Evolutionary conservation across 495 filamentous ascomycete genomes (phyloP), one percentile per base, ranked within the genome.

Genomic region (Neurospora sp.): DNA sequence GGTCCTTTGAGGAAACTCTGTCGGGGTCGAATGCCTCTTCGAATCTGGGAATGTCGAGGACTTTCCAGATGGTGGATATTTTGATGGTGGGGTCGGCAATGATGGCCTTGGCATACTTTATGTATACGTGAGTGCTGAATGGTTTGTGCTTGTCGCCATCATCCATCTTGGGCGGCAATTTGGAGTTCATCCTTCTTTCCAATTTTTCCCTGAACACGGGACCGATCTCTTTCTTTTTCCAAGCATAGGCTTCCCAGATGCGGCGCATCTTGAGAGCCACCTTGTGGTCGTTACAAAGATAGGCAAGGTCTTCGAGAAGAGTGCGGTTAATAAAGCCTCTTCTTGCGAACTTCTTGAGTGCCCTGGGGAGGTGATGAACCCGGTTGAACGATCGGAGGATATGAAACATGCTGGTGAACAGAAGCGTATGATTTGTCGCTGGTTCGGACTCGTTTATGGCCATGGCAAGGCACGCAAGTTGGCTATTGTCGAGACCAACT

Each of bases 391-490:
- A 66, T 35, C 10, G n/a, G 62, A 81, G 41, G 2, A 80, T 39
- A 20, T 62, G 74, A 72, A 74, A 81, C 6, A 76, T 38, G 69
- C 75, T 78, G 69, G 14, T 31, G 37, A 72, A 78, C 8, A 78
- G 60, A 3, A 27, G n/a, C 27, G 46, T 42, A 23, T 46, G 16
- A 38, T 72, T 78, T 5, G 35, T 46, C 35, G 39, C 31, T 35
- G 76, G 49, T 27, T 69, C 72, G 41, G 76, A 73, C 27, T 74
- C 62, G 60, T 74, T 77, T 11, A 83, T 60, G 14, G 78, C 79
- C 54, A 76, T 49, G 23, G 80, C 74, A 23, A 85, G 71, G 20
- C 75, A 76, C 0, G 77, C 77, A 4, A 83, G 70, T 12, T 75
- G 77, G 27, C 46, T 74, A 12, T 77, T 75, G 23, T 77, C 75